Evolutionary conservation across 2,329 filamentous ascomycete genomes (phyloP).

Genomic region (Colletotrichum acutatum): DNA sequence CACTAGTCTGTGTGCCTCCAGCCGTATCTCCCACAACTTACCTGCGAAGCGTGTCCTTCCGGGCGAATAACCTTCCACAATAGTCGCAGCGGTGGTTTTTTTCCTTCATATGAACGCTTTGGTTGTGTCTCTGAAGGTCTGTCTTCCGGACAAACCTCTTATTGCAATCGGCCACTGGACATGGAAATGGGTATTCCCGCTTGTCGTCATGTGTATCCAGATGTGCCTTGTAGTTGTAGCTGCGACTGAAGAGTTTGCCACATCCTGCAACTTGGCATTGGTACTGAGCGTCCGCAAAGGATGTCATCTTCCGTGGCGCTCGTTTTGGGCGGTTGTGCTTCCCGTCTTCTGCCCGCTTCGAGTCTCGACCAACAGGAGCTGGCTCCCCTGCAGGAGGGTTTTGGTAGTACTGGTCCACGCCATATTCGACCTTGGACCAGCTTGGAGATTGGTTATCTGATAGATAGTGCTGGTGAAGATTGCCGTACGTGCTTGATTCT

Average conservation of each 20-base stretch:
- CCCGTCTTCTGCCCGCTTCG: conserved; percentile 26
- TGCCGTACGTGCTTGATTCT: conserved; percentile 21
- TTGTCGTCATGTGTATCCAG: conserved; percentile 84
- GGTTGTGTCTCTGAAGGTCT: conserved; percentile 74
- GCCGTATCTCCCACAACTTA: conserved; percentile 49
- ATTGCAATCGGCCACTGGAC: conserved; percentile 71
- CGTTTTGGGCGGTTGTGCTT: conserved; percentile 45
- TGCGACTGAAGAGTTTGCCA: conserved; percentile 82
- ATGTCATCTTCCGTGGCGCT: conserved; percentile 65
- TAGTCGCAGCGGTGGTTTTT: conserved; percentile 76
- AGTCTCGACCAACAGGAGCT: conserved; percentile 40
- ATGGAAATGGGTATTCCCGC: conserved; percentile 77
- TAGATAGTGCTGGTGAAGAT: conserved; percentile 26
- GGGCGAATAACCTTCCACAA: conserved; percentile 78
- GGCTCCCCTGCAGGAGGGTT: conserved; percentile 29
- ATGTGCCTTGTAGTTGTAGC: conserved; percentile 89
- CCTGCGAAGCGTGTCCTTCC: conserved; percentile 87
- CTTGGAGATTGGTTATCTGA: conserved; percentile 38
- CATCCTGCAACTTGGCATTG: conserved; percentile 77
- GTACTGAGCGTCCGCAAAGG: conserved; percentile 77
- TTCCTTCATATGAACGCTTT: conserved; percentile 79
- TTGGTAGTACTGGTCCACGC: conserved; percentile 33
- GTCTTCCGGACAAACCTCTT: conserved; percentile 87
- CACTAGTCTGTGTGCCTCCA: not conserved
- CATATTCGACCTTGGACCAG: conserved; percentile 54